Conservation (phyloP, 2,329 filamentous ascomycete genomes). For the Paecilomyces sp. region DNA sequence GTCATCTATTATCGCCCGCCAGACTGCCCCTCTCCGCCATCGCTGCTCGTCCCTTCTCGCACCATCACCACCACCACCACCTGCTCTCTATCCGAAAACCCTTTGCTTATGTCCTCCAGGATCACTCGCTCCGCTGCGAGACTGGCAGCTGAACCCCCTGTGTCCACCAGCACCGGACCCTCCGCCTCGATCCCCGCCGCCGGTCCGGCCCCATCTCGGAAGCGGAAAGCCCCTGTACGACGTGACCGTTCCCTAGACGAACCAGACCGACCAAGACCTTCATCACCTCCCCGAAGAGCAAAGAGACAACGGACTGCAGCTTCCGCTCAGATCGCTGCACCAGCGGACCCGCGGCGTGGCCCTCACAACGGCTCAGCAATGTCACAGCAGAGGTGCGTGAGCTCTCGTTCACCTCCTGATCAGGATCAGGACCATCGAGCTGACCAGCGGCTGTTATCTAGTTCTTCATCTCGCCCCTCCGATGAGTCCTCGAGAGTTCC, state of each 20-base stretch:
- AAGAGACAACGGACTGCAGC: constrained; percentile 65
- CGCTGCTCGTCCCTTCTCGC: constrained; percentile 2
- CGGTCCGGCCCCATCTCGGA: constrained; percentile 51
- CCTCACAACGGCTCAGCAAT: constrained; percentile 29
- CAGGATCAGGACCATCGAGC: not conserved
- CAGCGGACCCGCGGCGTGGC: constrained; percentile 36
- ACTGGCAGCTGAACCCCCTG: constrained; percentile 62
- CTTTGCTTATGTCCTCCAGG: constrained; percentile 88
- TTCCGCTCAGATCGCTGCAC: constrained; percentile 31
- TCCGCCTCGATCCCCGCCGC: constrained; percentile 33
- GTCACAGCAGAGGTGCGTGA: constrained; percentile 35
- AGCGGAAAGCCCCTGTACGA: constrained; percentile 63
- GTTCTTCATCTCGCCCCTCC: constrained; percentile 57
- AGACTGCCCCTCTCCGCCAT: constrained; percentile 3
- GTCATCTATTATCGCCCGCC: not conserved
- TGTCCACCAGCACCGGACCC: constrained; percentile 34
- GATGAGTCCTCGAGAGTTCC: constrained; percentile 53
- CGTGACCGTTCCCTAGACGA: constrained; percentile 39
- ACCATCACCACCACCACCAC: constrained; percentile 3
- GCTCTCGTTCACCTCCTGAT: constrained; percentile 8
- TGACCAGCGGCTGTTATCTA: constrained; percentile 23
- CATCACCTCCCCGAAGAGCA: constrained; percentile 48
- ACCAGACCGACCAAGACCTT: constrained; percentile 24
- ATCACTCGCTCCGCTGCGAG: constrained; percentile 91
- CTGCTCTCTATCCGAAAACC: constrained; percentile 14